phyloP scores from a whole-genome alignment of 495 filamentous ascomycete genomes.

The Glonium stellatum region DNA sequence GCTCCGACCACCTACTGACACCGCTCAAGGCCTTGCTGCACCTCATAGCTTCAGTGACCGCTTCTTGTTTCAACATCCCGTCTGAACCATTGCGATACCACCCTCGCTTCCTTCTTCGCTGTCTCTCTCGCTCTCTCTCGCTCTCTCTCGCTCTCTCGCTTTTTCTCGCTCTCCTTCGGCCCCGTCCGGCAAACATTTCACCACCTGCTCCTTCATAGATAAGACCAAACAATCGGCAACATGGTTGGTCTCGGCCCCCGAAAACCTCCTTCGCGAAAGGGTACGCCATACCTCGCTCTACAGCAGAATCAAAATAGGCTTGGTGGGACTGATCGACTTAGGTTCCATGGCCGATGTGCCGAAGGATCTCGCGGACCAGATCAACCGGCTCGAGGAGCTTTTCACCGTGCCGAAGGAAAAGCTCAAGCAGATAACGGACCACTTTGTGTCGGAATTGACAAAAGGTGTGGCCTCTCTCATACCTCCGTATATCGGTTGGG shows the following conservation, averaged over 20 bases:
- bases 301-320: background rate
- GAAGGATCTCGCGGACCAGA: conserved; percentile 75
- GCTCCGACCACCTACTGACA: background rate
- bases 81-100: background rate
- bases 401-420: conserved; percentile 74
- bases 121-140: background rate
- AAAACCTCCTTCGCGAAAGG: conserved; percentile 25
- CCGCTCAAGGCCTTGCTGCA: background rate
- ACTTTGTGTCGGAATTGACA: conserved; percentile 81
- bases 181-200: background rate
- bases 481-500: background rate
- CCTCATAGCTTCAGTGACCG: background rate
- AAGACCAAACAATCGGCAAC: conserved; percentile 1
- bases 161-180: background rate
- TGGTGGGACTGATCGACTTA: conserved; percentile 29
- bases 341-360: conserved; percentile 77
- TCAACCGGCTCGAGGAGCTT: conserved; percentile 74
- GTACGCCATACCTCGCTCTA: conserved; percentile 8
- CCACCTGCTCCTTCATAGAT: background rate
- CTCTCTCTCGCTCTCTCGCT: background rate
- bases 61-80: background rate
- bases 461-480: conserved; percentile 54
- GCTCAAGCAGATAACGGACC: conserved; percentile 80
- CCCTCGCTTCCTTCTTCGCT: background rate
- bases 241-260: conserved; percentile 17